Base-by-base conservation (phyloP, 176 grass and related monocot genomes). In the Phoenix dactylifera region DNA sequence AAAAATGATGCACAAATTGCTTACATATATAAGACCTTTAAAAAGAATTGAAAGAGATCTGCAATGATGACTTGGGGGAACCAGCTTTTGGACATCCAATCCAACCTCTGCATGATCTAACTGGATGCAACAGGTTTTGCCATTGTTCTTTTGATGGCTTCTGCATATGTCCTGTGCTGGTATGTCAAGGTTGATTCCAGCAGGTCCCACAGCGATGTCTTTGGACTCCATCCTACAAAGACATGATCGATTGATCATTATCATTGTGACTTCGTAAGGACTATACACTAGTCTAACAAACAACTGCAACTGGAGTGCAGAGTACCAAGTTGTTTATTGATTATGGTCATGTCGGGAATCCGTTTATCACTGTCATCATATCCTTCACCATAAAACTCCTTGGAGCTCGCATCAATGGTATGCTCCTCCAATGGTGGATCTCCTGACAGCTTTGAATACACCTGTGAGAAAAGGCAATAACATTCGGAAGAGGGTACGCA, bases 321-420 rank as follows among this genome's bases (percentile, higher is more conserved):
- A 70, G 29, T 96, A 91, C 87, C 87, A 72, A 97, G 92, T 79
- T 97, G 81, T 58, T 72, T 91, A 80, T 91, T 91, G 66, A 97
- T 88, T 62, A 88, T 87, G 20, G 69, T 88, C 92, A 97, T 91
- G 69, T 88, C 76, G 1, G 87, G 87, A 24, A 88, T 97, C 26
- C 87, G 74, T 60, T 87, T 90, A 66, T 97, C 92, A 44, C 92
- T 97, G 49, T 91, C 92, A 57, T 88, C 92, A 6, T 97, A 97
- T 62, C 92, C 92, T 79, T 97, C 83, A n/a, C 87, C 92, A 32
- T 88, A 97, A 70, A 98, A 98, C 67, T 85, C 72, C 22, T 80
- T 80, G 6, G 81, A 85, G 49, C 93, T 98, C 18, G 88, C 81
- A 4, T 92, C 93, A 71, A 92, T 54, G 50, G 83, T 80, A 14